These are phyloP conservation scores for Physcomitrellopsis africana DNA, from an alignment of 225 moss, liverwort and hornwort genomes.

Conservation along the genomic window DNA sequence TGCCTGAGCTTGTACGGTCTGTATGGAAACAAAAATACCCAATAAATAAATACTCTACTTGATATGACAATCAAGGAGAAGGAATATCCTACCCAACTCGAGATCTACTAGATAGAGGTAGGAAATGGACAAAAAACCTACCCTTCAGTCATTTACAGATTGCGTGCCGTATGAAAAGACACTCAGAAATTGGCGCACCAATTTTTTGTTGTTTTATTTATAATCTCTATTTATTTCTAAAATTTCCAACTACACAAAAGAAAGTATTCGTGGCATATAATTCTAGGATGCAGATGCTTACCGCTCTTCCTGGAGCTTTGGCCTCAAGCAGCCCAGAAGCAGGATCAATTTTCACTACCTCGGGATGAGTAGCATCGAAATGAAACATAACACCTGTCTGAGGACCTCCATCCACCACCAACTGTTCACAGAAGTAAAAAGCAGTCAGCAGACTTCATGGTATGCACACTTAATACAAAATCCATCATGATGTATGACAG, in stretches of 20 bases:
- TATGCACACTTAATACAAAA: not conserved
- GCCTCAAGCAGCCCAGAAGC: slow-evolving; percentile 73
- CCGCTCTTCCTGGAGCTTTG: slow-evolving; percentile 64
- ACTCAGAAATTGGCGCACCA: not conserved
- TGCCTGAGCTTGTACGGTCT: slow-evolving; percentile 79
- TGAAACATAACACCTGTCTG: slow-evolving; percentile 76
- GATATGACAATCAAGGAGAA: slow-evolving; percentile 22
- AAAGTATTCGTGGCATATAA: no score
- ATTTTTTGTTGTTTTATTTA: no score
- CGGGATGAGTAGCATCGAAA: slow-evolving; percentile 64
- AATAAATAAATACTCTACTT: slow-evolving; percentile 12
- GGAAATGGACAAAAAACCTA: slow-evolving; percentile 14
- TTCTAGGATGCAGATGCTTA: slow-evolving; percentile 34
- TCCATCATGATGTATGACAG: not conserved
- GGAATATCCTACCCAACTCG: slow-evolving; percentile 12
- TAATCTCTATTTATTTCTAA: no score
- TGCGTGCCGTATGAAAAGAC: slow-evolving; percentile 15
- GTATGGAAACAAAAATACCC: slow-evolving; percentile 24
- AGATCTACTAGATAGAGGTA: slow-evolving; percentile 13
- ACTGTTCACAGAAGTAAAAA: slow-evolving; percentile 45
- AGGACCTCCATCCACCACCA: slow-evolving; percentile 83
- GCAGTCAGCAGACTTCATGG: slow-evolving; percentile 19
- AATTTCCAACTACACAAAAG: no score
- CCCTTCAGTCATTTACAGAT: slow-evolving; percentile 23
- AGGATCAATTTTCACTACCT: slow-evolving; percentile 66